A percentile compares a stretch with the other conserved stretches of the same genome.
Evolutionary conservation across 1,284 basidiomycete species (phyloP).

Genomic region (Cerioporus squamosus): DNA sequence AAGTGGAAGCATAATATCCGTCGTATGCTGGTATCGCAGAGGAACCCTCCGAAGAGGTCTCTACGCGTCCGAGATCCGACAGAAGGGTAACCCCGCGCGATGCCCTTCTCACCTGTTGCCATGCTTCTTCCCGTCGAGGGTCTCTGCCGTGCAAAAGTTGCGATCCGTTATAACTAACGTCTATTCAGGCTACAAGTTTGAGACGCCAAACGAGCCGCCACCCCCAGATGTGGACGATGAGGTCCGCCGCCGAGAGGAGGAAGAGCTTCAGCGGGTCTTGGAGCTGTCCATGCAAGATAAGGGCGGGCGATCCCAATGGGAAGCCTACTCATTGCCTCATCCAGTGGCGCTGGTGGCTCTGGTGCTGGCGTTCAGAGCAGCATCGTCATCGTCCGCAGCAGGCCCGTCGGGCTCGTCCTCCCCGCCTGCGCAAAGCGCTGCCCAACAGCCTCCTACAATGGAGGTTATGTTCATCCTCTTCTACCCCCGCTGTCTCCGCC

Average conservation of each 20-base stretch:
- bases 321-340: conserved; percentile 42
- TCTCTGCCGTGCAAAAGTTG: no score
- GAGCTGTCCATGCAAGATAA: conserved; percentile 90
- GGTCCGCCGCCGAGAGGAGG: conserved; percentile 83
- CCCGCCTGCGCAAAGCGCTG: conserved; percentile 20
- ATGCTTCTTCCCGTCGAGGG: no score
- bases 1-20: no score
- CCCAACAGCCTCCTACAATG: conserved; percentile 28
- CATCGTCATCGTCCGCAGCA: conserved; percentile 27
- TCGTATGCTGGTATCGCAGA: no score
- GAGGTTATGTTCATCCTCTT: conserved; percentile 36
- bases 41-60: no score
- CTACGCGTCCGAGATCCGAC: no score
- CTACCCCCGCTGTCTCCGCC: conserved; percentile 32
- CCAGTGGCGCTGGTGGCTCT: conserved; percentile 48
- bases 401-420: conserved; percentile 26
- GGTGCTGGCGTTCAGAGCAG: conserved; percentile 32
- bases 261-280: conserved; percentile 88
- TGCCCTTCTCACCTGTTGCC: no score
- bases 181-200: conserved; percentile 68
- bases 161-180: no score
- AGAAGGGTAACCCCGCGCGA: no score
- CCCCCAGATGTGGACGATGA: conserved; percentile 79
- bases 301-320: conserved; percentile 71
- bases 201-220: conserved; percentile 64